Conservation (phyloP, 2,329 filamentous ascomycete genomes). For the Ophiocordyceps camponoti-leonardi region DNA sequence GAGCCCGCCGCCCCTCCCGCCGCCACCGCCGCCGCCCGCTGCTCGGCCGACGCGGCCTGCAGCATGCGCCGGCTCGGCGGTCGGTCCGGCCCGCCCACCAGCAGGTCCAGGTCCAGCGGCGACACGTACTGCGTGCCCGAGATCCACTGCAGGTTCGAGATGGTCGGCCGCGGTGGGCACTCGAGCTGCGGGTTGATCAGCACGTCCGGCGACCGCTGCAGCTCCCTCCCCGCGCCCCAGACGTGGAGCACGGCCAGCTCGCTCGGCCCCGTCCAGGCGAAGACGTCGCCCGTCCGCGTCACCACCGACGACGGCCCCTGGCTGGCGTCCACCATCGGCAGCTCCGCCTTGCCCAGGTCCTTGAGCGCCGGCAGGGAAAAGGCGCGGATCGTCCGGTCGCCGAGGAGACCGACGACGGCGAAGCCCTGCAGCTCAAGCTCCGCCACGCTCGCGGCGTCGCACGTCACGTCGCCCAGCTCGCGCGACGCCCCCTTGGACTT, state of each 20-base stretch:
- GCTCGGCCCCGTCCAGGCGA: slow-evolving; percentile 78
- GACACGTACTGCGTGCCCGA: slow-evolving; percentile 86
- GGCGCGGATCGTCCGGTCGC: slow-evolving; percentile 61
- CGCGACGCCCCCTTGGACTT: slow-evolving; percentile 82
- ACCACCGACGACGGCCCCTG: slow-evolving; percentile 56
- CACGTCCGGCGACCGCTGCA: slow-evolving; percentile 49
- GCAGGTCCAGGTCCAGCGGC: slow-evolving; percentile 68
- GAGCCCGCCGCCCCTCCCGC: slow-evolving; percentile 9
- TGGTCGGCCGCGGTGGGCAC: slow-evolving; percentile 71
- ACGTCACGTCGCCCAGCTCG: slow-evolving; percentile 67
- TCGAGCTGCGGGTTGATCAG: slow-evolving; percentile 62
- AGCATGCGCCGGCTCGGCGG: slow-evolving; percentile 82
- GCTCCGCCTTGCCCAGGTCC: slow-evolving; percentile 53
- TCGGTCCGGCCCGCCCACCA: slow-evolving; percentile 78
- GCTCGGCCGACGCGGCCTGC: slow-evolving; percentile 59
- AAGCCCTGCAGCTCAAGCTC: slow-evolving; percentile 59
- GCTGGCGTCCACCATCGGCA: slow-evolving; percentile 56
- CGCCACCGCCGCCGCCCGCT: slow-evolving; percentile 34
- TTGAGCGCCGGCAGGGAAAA: slow-evolving; percentile 80
- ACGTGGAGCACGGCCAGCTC: slow-evolving; percentile 71
- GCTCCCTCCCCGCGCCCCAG: slow-evolving; percentile 56
- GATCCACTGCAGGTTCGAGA: slow-evolving; percentile 93
- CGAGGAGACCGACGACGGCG: slow-evolving; percentile 70
- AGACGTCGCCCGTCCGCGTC: slow-evolving; percentile 61
- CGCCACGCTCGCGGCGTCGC: slow-evolving; percentile 63